These are phyloP conservation scores for Chlamydomonas reinhardtii DNA, from an alignment of 163 green algal species.

Conservation along the genomic window DNA sequence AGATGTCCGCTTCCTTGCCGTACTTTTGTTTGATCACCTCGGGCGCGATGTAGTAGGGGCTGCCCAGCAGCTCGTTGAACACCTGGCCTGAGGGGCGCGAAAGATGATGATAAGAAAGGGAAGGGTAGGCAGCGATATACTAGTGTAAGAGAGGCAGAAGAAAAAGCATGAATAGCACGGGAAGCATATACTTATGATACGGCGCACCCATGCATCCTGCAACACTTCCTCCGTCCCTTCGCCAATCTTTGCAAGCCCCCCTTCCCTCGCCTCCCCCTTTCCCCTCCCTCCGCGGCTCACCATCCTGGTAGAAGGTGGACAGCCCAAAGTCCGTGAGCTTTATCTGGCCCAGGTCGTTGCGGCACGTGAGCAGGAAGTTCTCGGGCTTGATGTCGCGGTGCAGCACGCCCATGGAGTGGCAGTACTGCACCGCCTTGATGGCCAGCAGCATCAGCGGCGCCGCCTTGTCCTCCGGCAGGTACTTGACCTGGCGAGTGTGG, in stretches of 20 bases:
- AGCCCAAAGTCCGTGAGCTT: constrained; percentile 91
- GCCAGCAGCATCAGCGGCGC: constrained; percentile 83
- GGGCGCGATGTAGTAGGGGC: constrained; percentile 93
- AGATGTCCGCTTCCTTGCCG: constrained; percentile 78
- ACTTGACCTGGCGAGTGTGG: not conserved
- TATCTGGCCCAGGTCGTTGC: constrained; percentile 59
- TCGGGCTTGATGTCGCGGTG: constrained; percentile 88
- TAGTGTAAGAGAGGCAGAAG: no score
- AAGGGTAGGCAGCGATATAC: no score
- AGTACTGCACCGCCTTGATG: constrained; percentile 86
- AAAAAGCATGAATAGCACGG: no score
- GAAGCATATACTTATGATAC: no score
- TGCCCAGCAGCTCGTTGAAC: constrained; percentile 85
- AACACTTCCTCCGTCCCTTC: no score
- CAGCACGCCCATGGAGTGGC: constrained; percentile 85
- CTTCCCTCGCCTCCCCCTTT: no score
- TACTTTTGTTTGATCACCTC: constrained; percentile 83
- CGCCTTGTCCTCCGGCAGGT: constrained; percentile 78
- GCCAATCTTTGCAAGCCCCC: no score
- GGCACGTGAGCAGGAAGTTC: constrained; percentile 82
- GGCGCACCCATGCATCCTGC: no score
- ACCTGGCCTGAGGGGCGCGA: constrained; percentile 18
- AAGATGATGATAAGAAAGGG: not conserved
- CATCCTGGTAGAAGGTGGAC: constrained; percentile 80
- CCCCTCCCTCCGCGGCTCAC: not conserved